phyloP scores from a whole-genome alignment of 345 rosid genomes.

The Syzygium aromaticum region DNA sequence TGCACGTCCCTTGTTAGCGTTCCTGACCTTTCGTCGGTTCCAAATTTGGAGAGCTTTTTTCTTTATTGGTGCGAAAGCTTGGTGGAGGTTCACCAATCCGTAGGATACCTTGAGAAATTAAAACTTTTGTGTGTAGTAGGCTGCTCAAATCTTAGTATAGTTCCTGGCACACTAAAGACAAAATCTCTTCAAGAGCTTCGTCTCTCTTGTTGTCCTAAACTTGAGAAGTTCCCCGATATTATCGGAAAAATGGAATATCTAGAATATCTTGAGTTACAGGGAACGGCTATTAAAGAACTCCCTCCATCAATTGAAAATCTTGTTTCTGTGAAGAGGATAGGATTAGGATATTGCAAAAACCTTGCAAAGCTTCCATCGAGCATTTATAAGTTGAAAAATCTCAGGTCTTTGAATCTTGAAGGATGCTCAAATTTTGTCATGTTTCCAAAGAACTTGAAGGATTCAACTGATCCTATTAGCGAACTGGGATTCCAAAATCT shows the following conservation, averaged over 20 bases:
- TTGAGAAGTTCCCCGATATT: neutral
- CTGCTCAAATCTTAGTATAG: fast-evolving
- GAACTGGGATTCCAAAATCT: neutral
- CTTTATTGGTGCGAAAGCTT: neutral
- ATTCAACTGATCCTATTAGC: neutral
- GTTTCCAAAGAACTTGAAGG: neutral
- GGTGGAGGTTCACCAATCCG: neutral
- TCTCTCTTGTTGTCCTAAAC: fast-evolving
- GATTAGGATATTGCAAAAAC: fast-evolving
- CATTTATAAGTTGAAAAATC: neutral
- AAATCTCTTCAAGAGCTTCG: fast-evolving
- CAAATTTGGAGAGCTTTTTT: neutral
- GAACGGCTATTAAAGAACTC: neutral
- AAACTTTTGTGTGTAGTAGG: fast-evolving
- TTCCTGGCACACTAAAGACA: fast-evolving
- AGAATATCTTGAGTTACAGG: fast-evolving
- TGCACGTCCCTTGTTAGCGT: neutral
- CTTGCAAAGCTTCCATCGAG: fast-evolving
- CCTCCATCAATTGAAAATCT: neutral
- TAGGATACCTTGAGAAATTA: neutral
- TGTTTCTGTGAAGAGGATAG: fast-evolving
- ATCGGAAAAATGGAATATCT: neutral
- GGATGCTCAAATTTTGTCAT: neutral
- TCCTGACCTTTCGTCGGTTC: fast-evolving
- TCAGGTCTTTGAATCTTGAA: fast-evolving